These are phyloP conservation scores for Candida albicans DNA, from an alignment of 1,139 yeast species.

Conservation along the genomic window DNA sequence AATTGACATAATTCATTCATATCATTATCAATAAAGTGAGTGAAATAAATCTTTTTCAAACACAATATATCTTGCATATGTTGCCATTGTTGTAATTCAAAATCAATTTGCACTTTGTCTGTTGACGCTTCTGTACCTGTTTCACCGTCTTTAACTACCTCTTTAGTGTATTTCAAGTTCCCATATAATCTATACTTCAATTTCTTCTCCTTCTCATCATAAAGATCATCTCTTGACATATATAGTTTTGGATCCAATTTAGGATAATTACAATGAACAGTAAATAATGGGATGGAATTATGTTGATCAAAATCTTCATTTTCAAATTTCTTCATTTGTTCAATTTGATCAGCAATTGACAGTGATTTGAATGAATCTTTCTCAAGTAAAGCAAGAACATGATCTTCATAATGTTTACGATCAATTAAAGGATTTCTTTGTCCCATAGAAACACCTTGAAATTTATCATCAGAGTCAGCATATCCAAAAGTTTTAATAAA, in stretches of 20 bases:
- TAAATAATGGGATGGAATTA: constrained; percentile 25
- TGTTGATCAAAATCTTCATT: constrained; percentile 18
- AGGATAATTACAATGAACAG: constrained; percentile 42
- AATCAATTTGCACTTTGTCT: constrained; percentile 21
- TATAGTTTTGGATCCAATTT: constrained; percentile 32
- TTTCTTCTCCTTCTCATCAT: constrained; percentile 24
- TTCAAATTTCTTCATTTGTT: constrained; percentile 19
- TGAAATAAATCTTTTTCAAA: constrained; percentile 25
- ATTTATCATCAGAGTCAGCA: constrained; percentile 22
- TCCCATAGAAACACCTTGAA: constrained; percentile 44
- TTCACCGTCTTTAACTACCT: constrained; percentile 11
- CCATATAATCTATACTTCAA: constrained; percentile 33
- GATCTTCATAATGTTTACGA: constrained; percentile 19
- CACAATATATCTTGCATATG: constrained; percentile 31
- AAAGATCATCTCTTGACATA: constrained; percentile 27
- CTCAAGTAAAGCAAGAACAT: constrained; percentile 8
- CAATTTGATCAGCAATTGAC: constrained; percentile 22
- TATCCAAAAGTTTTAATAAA: constrained; percentile 36
- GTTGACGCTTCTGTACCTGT: neutral
- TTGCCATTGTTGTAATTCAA: constrained; percentile 39
- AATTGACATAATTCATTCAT: constrained; percentile 28
- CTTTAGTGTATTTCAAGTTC: constrained; percentile 23
- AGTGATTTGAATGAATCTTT: constrained; percentile 4
- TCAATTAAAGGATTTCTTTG: constrained; percentile 39
- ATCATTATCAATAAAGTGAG: constrained; percentile 25